Evolutionary conservation across 345 rosid genomes (phyloP).

Genomic region (Mangifera indica): DNA sequence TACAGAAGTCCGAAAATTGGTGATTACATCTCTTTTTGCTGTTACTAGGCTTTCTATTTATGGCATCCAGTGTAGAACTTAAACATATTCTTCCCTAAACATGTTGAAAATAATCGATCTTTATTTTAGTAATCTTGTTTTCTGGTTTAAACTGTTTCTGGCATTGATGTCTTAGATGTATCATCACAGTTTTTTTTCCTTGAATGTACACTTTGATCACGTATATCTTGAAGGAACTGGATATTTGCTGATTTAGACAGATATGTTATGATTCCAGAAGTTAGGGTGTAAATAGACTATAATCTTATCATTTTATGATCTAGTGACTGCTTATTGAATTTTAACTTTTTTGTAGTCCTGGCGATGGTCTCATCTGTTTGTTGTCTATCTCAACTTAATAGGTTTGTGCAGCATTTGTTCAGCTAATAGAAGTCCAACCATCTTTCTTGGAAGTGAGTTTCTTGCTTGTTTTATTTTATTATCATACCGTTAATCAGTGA

Average conservation of each 20-base stretch:
- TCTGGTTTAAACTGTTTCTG: background rate
- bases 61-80: background rate
- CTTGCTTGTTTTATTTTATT: conserved; percentile 16
- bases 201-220: background rate
- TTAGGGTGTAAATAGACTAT: background rate
- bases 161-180: background rate
- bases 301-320: background rate
- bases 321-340: conserved; percentile 5
- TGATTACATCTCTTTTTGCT: conserved; percentile 28
- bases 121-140: background rate
- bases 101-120: background rate
- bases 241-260: background rate
- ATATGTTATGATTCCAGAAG: background rate
- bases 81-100: background rate
- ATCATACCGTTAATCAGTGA: conserved; percentile 2
- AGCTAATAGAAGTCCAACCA: conserved; percentile 76
- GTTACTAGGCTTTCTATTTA: background rate
- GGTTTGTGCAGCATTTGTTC: conserved; percentile 96
- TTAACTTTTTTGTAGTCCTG: conserved; percentile 9
- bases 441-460: conserved; percentile 68
- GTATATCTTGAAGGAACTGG: background rate
- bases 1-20: conserved; percentile 83
- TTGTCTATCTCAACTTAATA: conserved; percentile 29
- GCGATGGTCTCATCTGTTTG: conserved; percentile 7
- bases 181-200: background rate